Conservation (phyloP, 768 basidiomycete species). For the Gymnopilus dilepis region DNA sequence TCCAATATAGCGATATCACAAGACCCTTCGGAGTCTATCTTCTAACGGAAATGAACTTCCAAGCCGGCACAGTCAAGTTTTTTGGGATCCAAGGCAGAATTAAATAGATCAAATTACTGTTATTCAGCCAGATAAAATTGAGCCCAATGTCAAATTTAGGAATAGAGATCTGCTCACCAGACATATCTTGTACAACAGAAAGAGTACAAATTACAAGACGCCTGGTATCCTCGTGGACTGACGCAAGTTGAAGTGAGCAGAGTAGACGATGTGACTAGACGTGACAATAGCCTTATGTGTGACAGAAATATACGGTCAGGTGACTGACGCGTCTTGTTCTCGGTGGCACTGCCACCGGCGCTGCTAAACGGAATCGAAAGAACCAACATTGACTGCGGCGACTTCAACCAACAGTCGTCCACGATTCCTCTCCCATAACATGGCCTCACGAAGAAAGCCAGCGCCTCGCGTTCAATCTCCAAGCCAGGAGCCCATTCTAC, state of each 20-base stretch:
- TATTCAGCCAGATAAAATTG: neutral
- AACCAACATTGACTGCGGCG: conserved; percentile 15
- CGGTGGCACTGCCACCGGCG: neutral
- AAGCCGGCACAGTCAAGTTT: neutral
- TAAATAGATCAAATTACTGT: neutral
- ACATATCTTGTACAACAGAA: neutral
- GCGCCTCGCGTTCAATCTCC: conserved; percentile 31
- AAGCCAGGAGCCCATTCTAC: conserved; percentile 22
- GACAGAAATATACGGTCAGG: conserved; percentile 25
- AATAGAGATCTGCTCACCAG: neutral
- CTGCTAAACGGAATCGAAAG: conserved; percentile 15
- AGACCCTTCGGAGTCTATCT: conserved; percentile 1
- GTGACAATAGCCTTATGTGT: neutral
- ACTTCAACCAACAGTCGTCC: neutral
- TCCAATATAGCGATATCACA: conserved; percentile 7
- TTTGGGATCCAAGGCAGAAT: neutral
- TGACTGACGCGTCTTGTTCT: conserved; percentile 32
- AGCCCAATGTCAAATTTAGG: no score
- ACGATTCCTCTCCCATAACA: conserved; percentile 7
- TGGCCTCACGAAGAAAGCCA: conserved; percentile 41
- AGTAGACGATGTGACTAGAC: neutral
- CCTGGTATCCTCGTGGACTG: conserved; percentile 10
- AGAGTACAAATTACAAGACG: neutral
- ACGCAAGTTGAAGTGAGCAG: neutral
- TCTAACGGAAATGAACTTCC: conserved; percentile 5